Evolutionary conservation across 192 early-diverging fungal species (phyloP), one percentile per base, ranked within the genome.

Genomic region (Cladochytrium replicatum): DNA sequence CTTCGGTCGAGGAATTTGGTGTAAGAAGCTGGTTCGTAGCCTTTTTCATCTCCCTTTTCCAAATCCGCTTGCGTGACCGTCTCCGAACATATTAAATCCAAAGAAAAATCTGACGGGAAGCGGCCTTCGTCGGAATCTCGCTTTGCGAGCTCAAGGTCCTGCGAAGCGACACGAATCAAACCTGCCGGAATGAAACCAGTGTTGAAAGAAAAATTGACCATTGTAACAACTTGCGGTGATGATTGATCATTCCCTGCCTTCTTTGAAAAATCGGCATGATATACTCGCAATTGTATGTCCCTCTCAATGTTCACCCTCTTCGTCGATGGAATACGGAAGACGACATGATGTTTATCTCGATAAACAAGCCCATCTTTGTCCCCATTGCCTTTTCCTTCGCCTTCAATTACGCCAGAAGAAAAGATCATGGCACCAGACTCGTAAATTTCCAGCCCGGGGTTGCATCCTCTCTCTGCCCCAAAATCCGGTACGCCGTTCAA

Each of bases 101-200:
- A 31, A 8, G 58, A 53, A 48, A 78, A 71, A 11, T 58, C 68
- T 9, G 29, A 45, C 6, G 46, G 42, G 42, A 73, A 69, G 41
- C 58, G 31, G 13, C 67, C 48, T 17, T 67, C 53, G 25, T 64
- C 57, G 28, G 57, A 41, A 40, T 60, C 68, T 39, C 53, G 52
- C 26, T 57, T 49, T n/a, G 58, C 42, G 22, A 78, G 27, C 28
- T 78, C 76, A 28, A 78, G 46, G 54, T 77, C 74, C n/a, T 47
- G 41, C 4, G 54, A 30, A 4, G 55, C 62, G 22, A 80, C 72
- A n/a, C 75, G 65, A 41, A 80, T 71, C 38, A 72, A 47, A 17
- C 77, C 77, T 13, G 66, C 40, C 7, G 64, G 57, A 66, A 80
- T 78, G 48, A 80, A 80, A 17, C 77, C 77, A n/a, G 71, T 68